These are phyloP conservation scores for Schizopora paradoxa DNA, from an alignment of 1,284 basidiomycete species.

Conservation along the genomic window DNA sequence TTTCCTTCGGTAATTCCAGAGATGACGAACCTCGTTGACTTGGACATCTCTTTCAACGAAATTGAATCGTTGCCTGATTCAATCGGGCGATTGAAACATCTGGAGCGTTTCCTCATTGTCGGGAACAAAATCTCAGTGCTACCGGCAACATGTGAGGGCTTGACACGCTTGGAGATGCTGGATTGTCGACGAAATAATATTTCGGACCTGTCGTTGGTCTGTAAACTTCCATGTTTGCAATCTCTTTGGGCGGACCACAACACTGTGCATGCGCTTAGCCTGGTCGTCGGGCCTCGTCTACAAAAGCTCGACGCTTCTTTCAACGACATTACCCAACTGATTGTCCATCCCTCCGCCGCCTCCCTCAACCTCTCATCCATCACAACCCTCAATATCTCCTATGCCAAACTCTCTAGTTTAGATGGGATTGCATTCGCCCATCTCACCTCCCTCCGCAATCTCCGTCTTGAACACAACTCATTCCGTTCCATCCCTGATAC, in stretches of 20 bases:
- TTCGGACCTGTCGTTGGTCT: slow-evolving; percentile 66
- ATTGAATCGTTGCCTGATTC: slow-evolving; percentile 79
- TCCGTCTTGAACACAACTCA: slow-evolving; percentile 84
- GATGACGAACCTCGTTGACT: slow-evolving; percentile 71
- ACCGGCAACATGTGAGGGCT: slow-evolving; percentile 59
- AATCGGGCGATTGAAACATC: slow-evolving; percentile 64
- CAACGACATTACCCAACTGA: slow-evolving; percentile 81
- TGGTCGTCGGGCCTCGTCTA: slow-evolving; percentile 64
- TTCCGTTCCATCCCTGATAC: slow-evolving; percentile 83
- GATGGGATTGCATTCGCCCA: slow-evolving; percentile 71
- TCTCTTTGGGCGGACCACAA: slow-evolving; percentile 79
- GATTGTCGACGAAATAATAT: slow-evolving; percentile 86
- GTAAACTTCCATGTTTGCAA: slow-evolving; percentile 65
- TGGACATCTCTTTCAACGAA: slow-evolving; percentile 95
- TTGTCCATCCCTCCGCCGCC: slow-evolving; percentile 67
- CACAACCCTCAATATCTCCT: slow-evolving; percentile 82
- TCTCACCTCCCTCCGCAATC: slow-evolving; percentile 64
- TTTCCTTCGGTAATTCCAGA: slow-evolving; percentile 78
- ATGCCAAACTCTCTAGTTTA: slow-evolving; percentile 85
- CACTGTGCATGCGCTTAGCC: slow-evolving; percentile 70
- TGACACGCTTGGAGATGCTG: slow-evolving; percentile 63
- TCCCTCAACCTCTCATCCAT: slow-evolving; percentile 76
- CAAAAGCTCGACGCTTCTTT: slow-evolving; percentile 63
- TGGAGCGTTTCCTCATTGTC: slow-evolving; percentile 80
- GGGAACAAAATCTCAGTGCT: slow-evolving; percentile 83